A percentile compares a stretch with the other conserved stretches of the same genome.
These are phyloP conservation scores for Corchorus olitorius DNA, from an alignment of 345 rosid species.

Conservation along the genomic window DNA sequence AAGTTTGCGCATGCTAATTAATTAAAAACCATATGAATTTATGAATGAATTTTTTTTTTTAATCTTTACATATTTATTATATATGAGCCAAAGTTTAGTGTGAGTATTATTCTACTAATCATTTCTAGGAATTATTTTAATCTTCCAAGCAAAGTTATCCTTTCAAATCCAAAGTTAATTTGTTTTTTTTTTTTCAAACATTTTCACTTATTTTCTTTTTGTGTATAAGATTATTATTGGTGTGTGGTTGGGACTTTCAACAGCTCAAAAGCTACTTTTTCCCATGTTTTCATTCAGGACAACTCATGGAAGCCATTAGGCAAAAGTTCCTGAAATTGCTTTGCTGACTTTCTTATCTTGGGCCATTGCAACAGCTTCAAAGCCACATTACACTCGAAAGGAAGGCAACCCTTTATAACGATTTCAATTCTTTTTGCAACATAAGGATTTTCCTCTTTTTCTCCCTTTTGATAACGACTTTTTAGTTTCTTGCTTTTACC, in stretches of 20 bases:
- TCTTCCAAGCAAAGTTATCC: background rate
- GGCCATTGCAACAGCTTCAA: slow-evolving; percentile 34
- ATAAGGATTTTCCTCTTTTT: background rate
- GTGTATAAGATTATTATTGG: background rate
- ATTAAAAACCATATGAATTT: background rate
- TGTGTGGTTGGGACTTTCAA: slow-evolving; percentile 16
- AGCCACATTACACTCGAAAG: slow-evolving; percentile 21
- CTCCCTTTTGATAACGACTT: no score
- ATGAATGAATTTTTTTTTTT: no score
- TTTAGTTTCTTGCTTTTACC: no score
- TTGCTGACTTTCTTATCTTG: slow-evolving; percentile 6
- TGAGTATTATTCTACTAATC: background rate
- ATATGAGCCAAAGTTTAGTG: no score
- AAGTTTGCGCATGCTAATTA: no score
- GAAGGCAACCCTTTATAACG: background rate
- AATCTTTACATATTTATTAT: no score
- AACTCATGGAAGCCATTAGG: slow-evolving; percentile 9
- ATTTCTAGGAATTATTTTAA: background rate
- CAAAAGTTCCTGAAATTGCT: slow-evolving; percentile 12
- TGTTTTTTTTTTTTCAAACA: background rate
- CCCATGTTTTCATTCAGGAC: background rate
- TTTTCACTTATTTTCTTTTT: background rate
- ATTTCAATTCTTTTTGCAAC: background rate
- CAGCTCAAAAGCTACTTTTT: slow-evolving; percentile 39
- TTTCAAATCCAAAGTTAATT: slow-evolving; percentile 1